phyloP scores from a whole-genome alignment of 2,329 filamentous ascomycete species.

The Penicillium sp. region DNA sequence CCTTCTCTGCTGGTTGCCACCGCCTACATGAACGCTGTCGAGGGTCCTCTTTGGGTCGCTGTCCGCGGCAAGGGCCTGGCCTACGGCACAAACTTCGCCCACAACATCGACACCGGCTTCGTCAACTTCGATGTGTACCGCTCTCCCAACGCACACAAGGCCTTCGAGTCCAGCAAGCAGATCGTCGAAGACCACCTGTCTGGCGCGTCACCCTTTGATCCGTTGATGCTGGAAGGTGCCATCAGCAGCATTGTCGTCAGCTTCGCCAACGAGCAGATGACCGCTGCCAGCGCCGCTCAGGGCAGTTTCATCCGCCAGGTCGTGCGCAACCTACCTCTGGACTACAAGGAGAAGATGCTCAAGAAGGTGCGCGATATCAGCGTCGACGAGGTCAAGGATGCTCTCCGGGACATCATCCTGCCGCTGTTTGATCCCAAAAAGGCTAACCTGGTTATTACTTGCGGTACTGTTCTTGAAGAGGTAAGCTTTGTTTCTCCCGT shows the following conservation, averaged over 20 bases:
- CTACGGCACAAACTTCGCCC: conserved; percentile 79
- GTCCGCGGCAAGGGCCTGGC: conserved; percentile 91
- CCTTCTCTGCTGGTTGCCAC: conserved; percentile 85
- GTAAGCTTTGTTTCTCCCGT: conserved; percentile 54
- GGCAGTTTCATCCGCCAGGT: conserved; percentile 83
- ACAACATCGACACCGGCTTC: conserved; percentile 75
- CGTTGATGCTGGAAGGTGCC: conserved; percentile 81
- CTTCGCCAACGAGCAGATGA: conserved; percentile 86
- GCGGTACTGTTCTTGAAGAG: conserved; percentile 80
- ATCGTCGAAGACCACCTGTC: conserved; percentile 74
- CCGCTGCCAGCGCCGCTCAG: conserved; percentile 76
- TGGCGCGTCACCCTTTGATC: conserved; percentile 72
- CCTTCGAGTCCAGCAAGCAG: conserved; percentile 73
- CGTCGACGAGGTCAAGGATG: conserved; percentile 72
- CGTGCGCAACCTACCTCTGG: conserved; percentile 70
- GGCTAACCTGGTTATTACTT: conserved; percentile 85
- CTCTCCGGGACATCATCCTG: conserved; percentile 72
- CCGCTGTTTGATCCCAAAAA: conserved; percentile 77
- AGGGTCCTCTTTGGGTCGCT: conserved; percentile 91
- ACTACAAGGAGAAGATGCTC: conserved; percentile 76
- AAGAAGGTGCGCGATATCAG: conserved; percentile 74
- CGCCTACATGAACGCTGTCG: conserved; percentile 87
- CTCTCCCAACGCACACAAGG: conserved; percentile 84
- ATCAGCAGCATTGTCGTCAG: conserved; percentile 84
- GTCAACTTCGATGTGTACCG: conserved; percentile 86